Base-by-base conservation (phyloP, 2,329 filamentous ascomycete species). In the Coniochaeta hoffmannii region DNA sequence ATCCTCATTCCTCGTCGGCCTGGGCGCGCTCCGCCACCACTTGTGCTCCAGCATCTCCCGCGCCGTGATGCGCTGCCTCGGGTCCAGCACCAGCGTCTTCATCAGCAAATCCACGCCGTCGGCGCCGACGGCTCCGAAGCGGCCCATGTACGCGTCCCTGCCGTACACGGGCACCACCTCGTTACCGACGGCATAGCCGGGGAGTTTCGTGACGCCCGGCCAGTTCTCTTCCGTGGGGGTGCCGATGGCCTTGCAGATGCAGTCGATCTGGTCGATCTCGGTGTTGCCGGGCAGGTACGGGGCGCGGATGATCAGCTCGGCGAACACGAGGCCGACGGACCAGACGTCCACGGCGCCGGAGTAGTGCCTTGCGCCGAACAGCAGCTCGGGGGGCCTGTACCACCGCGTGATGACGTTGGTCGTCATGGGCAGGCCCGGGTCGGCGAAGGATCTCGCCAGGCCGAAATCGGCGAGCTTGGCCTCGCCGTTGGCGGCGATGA, bases 401-500 rank as follows among this genome's bases (percentile, higher is more conserved):
- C 94, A 99, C 61, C 91, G 85, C 17, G 94, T 99, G 69, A 99
- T 96, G 61, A 97, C 93, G 66, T 94, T 91, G 66, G 86, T 85
- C 1, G 93, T 97, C 94, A 99, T 99, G 63, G 81, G 80, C 55
- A 84, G 78, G 1, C n/a, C 31, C 0, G 94, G 93, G 69, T 99
- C 94, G 8, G 90, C 87, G 69, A 97, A 97, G 58, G 81, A 83
- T 59, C 94, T 80, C 6, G 94, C 94, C 32, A 99, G 85, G 79
- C 94, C 94, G 65, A 99, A 99, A 87, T 99, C 94, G 34, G 93
- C 94, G 53, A 99, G 83, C 71, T 97, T 97, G 66, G 99, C 85
- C 66, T 93, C 89, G 51, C 94, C 93, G 68, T 96, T 89, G 41
- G 90, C 88, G 22, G 91, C 91, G 64, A 99, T 96, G 57, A 99